These are phyloP conservation scores for Ceriops decandra DNA, from an alignment of 345 rosid genomes.

Conservation along the genomic window DNA sequence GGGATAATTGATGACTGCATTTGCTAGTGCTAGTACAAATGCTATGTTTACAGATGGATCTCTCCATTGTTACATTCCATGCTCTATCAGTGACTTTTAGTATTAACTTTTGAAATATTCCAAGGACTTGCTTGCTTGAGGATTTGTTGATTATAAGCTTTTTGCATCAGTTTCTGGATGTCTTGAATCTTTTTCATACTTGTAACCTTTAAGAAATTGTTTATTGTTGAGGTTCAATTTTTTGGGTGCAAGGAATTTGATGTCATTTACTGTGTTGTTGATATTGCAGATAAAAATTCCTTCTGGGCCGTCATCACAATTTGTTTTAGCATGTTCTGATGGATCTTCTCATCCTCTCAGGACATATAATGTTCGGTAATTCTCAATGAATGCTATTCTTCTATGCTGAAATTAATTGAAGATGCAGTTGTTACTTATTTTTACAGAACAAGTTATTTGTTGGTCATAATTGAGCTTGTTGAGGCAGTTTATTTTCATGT, in stretches of 20 bases:
- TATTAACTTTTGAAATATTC: neutral
- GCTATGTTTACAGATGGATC: too few relatives aligned
- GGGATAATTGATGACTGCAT: too few relatives aligned
- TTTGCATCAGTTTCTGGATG: neutral
- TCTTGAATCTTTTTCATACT: neutral
- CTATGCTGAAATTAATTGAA: neutral
- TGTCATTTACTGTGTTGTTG: conserved; percentile 10
- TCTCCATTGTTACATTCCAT: neutral
- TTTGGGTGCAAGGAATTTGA: neutral
- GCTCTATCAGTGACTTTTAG: neutral
- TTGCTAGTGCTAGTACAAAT: neutral
- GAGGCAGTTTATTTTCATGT: neutral
- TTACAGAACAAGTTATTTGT: neutral
- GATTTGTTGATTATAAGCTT: neutral
- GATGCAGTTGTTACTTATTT: too few relatives aligned
- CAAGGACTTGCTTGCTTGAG: neutral
- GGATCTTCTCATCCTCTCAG: conserved; percentile 71
- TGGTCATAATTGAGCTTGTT: neutral
- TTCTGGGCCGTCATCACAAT: conserved; percentile 66
- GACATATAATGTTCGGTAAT: conserved; percentile 61
- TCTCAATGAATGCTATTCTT: neutral
- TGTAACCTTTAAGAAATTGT: neutral
- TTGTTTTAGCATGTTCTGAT: conserved; percentile 66
- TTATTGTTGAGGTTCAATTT: neutral
- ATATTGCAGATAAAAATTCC: conserved; percentile 77